Base-by-base conservation (phyloP, 495 filamentous ascomycete genomes). In the Pyrenopolyporus hunteri region DNA sequence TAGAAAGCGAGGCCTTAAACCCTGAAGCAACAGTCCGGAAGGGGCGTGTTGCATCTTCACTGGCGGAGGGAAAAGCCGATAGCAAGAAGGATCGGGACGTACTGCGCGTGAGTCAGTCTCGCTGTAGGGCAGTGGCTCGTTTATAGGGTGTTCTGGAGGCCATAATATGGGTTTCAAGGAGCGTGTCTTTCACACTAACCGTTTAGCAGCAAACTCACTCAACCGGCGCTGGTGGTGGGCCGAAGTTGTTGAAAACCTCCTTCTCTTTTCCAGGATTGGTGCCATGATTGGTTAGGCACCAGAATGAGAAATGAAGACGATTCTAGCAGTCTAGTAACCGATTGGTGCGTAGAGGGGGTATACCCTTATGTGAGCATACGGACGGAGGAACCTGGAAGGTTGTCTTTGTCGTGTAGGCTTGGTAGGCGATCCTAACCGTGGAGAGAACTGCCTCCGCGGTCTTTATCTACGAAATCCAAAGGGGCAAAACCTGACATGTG, bases 181-280 rank as follows among this genome's bases (percentile, higher is more conserved):
- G 6, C 10, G 26, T 43, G n/a, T 43, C 22, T n/a, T n/a, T n/a
- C n/a, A 29, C 35, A 60, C 63, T 66, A 8, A 66, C 63, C 63
- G 35, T 66, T 53, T 66, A n/a, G 63, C 57, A 57, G 52, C 63
- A 35, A 57, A 52, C 26, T 60, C 57, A 9, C 63, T 66, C 4
- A 66, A 40, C 6, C 63, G 57, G 20, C 63, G 63, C 23, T 57
- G 57, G 25, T 61, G 63, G 20, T 51, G 57, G 4, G 33, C 20
- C 2, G 63, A 66, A 32, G 63, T 48, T 23, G 57, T 48, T 13
- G 63, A 66, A 8, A 66, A 66, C 29, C 49, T 60, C 39, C 63
- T 57, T 51, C 63, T 66, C 45, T 33, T 61, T 52, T 47, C 55
- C 19, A 59, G 6, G 14, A 37, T 31, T 13, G 51, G 59, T 39